A percentile compares a stretch with the other conserved stretches of the same genome.
Evolutionary conservation across 257 asterid species (phyloP).

Genomic region (Ballota nigra): DNA sequence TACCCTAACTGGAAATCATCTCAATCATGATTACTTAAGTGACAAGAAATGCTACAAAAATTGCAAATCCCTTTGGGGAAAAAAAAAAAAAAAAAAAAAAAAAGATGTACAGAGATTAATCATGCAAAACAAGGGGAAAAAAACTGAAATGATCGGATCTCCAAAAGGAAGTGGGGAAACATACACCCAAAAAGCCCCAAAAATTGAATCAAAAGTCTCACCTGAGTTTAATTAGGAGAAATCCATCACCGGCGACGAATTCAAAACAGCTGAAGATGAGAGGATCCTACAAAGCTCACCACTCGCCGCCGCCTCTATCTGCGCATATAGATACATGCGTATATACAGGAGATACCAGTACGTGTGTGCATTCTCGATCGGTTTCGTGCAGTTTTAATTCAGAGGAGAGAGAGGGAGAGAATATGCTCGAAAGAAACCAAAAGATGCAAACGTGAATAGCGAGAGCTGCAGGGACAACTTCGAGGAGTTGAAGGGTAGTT

Average conservation of each 20-base stretch:
- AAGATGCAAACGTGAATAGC: constrained; percentile 20
- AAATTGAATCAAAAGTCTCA: constrained; percentile 26
- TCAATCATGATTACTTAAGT: constrained; percentile 20
- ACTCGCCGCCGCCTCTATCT: constrained; percentile 12
- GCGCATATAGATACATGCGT: background rate
- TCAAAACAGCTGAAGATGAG: constrained; percentile 20
- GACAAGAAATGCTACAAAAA: constrained; percentile 17
- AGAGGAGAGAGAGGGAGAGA: constrained; percentile 31
- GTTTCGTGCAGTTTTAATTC: constrained; percentile 20
- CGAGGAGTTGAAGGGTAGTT: constrained; percentile 36
- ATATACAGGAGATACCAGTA: background rate
- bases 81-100: background rate
- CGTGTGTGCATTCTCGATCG: constrained; percentile 14
- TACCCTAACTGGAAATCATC: constrained; percentile 17
- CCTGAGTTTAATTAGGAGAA: constrained; percentile 42
- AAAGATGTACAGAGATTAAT: background rate
- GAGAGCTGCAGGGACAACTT: constrained; percentile 19
- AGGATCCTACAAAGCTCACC: constrained; percentile 23
- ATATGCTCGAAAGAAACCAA: constrained; percentile 50
- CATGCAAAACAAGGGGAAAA: background rate
- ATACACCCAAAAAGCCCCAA: background rate
- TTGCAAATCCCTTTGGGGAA: background rate
- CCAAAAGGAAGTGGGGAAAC: background rate
- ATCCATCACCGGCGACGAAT: constrained; percentile 22
- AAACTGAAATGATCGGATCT: constrained; percentile 28